These are phyloP conservation scores for Kickxella alabastrina DNA, from an alignment of 192 early-diverging fungal species.

Conservation along the genomic window DNA sequence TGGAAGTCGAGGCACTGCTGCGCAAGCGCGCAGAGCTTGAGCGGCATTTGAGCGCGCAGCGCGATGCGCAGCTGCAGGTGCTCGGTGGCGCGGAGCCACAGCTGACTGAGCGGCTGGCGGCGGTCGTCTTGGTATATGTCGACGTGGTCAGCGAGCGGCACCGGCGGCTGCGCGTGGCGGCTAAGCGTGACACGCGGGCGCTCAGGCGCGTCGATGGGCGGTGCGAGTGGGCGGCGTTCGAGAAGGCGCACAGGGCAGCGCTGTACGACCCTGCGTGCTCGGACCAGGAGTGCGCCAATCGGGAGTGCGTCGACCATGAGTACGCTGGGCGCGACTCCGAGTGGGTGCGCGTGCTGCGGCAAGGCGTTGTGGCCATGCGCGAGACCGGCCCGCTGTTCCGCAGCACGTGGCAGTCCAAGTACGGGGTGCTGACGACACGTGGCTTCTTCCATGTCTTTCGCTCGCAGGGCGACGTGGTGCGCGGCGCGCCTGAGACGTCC, in stretches of 20 bases:
- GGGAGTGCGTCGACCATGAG: conserved; percentile 3
- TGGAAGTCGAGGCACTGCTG: conserved; percentile 42
- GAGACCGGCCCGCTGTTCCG: conserved; percentile 43
- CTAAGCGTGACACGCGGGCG: conserved; percentile 16
- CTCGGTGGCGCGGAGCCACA: conserved; percentile 29
- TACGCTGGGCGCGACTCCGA: conserved; percentile 21
- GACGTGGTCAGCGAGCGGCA: conserved; percentile 12
- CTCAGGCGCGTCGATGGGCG: conserved; percentile 17
- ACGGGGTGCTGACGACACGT: conserved; percentile 42
- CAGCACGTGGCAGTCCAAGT: conserved; percentile 50
- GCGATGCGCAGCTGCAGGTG: conserved; percentile 16
- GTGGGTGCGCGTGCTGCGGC: conserved; percentile 40
- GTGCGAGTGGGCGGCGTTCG: conserved; percentile 26
- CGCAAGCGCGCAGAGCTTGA: conserved; percentile 35
- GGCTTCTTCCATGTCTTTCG: conserved; percentile 50
- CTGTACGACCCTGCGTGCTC: conserved; percentile 7
- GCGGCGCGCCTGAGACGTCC: conserved; percentile 42
- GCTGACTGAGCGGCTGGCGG: conserved; percentile 17
- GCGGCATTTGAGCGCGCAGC: conserved; percentile 7
- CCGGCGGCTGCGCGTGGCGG: conserved; percentile 23
- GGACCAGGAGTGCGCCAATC: not conserved
- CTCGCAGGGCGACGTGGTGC: conserved; percentile 47
- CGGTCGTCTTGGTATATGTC: conserved; percentile 13
- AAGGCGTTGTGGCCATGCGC: conserved; percentile 44
- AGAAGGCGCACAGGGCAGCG: conserved; percentile 8